Conservation (phyloP, 2,329 filamentous ascomycete species). For the Fusarium caatingaense region DNA sequence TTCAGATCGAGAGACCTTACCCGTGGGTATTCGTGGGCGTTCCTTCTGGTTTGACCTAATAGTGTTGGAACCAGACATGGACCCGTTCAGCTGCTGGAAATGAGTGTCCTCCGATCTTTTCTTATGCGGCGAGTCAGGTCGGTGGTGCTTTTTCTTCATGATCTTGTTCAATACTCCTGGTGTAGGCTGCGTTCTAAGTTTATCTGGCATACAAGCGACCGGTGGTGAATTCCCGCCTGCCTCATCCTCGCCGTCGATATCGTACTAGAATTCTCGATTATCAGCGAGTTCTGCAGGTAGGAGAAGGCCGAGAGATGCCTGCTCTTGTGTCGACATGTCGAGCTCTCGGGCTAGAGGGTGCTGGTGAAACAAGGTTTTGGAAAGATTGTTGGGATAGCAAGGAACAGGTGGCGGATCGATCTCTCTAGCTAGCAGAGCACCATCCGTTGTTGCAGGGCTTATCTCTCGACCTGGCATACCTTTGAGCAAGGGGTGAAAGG, state of each 20-base stretch:
- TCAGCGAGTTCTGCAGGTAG: constrained; percentile 49
- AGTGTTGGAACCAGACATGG: neutral
- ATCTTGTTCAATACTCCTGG: constrained; percentile 46
- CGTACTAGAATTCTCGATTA: constrained; percentile 53
- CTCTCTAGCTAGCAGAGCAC: constrained; percentile 51
- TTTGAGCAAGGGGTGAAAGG: constrained; percentile 57
- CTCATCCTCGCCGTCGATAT: constrained; percentile 52
- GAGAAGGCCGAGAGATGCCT: constrained; percentile 50
- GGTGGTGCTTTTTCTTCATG: constrained; percentile 45
- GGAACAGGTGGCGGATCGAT: constrained; percentile 46
- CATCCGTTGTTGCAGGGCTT: constrained; percentile 53
- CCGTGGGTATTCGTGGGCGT: constrained; percentile 33
- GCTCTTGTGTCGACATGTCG: constrained; percentile 45
- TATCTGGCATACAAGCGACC: constrained; percentile 49
- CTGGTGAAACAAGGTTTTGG: constrained; percentile 50
- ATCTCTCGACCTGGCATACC: constrained; percentile 56
- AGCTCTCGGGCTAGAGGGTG: constrained; percentile 52
- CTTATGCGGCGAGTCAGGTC: constrained; percentile 26
- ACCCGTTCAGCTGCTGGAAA: neutral
- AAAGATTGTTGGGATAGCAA: constrained; percentile 51
- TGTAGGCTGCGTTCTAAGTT: constrained; percentile 39
- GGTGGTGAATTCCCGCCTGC: constrained; percentile 38
- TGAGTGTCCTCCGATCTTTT: constrained; percentile 3
- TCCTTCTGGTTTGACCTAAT: constrained; percentile 19
- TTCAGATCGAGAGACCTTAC: constrained; percentile 44